These are phyloP conservation scores for Syzygium aqueum DNA, from an alignment of 345 rosid genomes.

Conservation along the genomic window DNA sequence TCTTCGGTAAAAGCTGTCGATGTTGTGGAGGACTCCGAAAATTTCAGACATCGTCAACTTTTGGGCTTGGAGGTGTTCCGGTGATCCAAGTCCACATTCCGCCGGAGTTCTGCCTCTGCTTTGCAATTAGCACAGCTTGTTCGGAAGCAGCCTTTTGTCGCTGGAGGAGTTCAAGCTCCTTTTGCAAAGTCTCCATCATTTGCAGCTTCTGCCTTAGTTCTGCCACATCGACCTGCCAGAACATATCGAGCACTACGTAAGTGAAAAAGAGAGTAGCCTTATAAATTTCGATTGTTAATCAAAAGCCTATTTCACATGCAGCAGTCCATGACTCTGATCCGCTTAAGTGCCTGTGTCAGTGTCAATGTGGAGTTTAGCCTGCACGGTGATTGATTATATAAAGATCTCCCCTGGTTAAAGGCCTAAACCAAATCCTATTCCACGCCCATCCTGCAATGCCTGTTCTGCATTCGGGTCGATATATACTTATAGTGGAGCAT, in stretches of 20 bases:
- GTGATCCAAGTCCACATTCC: slow-evolving; percentile 99
- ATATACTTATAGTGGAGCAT: background rate
- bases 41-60: slow-evolving; percentile 7
- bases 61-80: slow-evolving; percentile 44
- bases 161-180: slow-evolving; percentile 85
- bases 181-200: slow-evolving; percentile 70
- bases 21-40: background rate
- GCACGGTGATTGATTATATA: background rate
- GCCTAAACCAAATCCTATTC: background rate
- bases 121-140: slow-evolving; percentile 71
- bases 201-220: slow-evolving; percentile 93
- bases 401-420: too few relatives aligned
- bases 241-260: background rate
- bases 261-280: background rate
- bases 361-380: too few relatives aligned
- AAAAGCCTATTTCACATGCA: background rate
- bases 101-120: slow-evolving; percentile 67
- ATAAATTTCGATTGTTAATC: background rate
- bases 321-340: background rate
- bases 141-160: slow-evolving; percentile 97
- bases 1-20: background rate
- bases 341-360: too few relatives aligned
- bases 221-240: slow-evolving; percentile 88
- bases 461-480: background rate
- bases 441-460: background rate